A percentile compares a stretch with the other conserved stretches of the same genome.
Evolutionary conservation across 2,329 filamentous ascomycete species (phyloP).

Genomic region (Alternaria longipes): DNA sequence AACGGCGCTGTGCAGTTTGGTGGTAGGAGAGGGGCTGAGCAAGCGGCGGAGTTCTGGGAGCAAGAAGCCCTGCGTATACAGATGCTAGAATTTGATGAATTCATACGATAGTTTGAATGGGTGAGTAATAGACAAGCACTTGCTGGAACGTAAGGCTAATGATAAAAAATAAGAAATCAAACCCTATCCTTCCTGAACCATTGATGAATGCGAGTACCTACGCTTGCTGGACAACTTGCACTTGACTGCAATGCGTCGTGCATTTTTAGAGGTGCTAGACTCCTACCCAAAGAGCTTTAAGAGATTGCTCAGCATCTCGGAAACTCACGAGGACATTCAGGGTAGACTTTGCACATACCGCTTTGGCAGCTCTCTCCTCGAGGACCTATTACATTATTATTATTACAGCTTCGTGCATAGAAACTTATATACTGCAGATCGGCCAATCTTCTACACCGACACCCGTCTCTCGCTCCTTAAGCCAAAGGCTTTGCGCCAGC

Average conservation of each 20-base stretch:
- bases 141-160: neutral
- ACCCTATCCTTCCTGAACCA: neutral
- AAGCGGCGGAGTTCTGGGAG: conserved; percentile 51
- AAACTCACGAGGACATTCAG: neutral
- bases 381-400: neutral
- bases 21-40: conserved; percentile 55
- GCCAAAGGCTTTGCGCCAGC: conserved; percentile 16
- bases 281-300: neutral
- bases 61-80: conserved; percentile 48
- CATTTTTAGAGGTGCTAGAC: neutral
- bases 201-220: neutral
- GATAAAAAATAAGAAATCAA: neutral
- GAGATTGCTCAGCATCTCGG: neutral
- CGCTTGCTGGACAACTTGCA: neutral
- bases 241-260: neutral
- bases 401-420: neutral
- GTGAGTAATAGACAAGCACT: neutral
- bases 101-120: neutral
- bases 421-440: neutral
- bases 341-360: neutral
- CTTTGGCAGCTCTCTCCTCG: neutral
- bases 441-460: neutral
- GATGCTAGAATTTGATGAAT: neutral
- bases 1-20: conserved; percentile 56
- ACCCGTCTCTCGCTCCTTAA: neutral